Evolutionary conservation across 2,329 filamentous ascomycete species (phyloP).

Genomic region (Metarhizium rileyi): DNA sequence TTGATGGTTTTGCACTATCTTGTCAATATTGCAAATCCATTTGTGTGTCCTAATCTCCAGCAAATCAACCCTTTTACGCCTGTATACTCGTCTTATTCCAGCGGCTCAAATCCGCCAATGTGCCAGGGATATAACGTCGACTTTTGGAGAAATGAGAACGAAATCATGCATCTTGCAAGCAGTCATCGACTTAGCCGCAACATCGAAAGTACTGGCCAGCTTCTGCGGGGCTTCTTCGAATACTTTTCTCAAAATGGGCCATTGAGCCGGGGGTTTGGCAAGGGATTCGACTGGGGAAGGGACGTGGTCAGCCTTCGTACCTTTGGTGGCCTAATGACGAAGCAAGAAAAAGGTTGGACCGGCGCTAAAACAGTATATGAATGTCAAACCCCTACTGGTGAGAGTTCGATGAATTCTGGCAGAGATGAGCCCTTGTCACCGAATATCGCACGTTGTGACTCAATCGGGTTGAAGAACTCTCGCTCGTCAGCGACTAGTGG

Average conservation of each 20-base stretch:
- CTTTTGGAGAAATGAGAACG: slow-evolving; percentile 68
- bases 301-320: slow-evolving; percentile 73
- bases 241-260: slow-evolving; percentile 61
- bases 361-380: slow-evolving; percentile 64
- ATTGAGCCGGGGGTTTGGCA: slow-evolving; percentile 39
- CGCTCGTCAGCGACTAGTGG: slow-evolving; percentile 7
- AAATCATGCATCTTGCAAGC: slow-evolving; percentile 52
- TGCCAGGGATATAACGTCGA: slow-evolving; percentile 61
- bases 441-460: not conserved
- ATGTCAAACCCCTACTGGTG: slow-evolving; percentile 25
- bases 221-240: slow-evolving; percentile 78
- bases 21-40: slow-evolving; percentile 69
- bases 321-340: slow-evolving; percentile 58
- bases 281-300: slow-evolving; percentile 69
- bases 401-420: not conserved
- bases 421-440: not conserved
- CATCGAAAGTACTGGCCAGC: slow-evolving; percentile 54
- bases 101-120: slow-evolving; percentile 15
- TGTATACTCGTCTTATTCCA: slow-evolving; percentile 16
- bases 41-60: slow-evolving; percentile 79
- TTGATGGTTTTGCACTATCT: slow-evolving; percentile 89
- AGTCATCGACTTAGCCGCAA: slow-evolving; percentile 57
- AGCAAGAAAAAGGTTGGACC: slow-evolving; percentile 76
- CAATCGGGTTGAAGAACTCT: not conserved
- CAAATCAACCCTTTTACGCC: slow-evolving; percentile 36